Base-by-base conservation (phyloP, 169 alveolate genomes). In the Plasmodium coatneyi region DNA sequence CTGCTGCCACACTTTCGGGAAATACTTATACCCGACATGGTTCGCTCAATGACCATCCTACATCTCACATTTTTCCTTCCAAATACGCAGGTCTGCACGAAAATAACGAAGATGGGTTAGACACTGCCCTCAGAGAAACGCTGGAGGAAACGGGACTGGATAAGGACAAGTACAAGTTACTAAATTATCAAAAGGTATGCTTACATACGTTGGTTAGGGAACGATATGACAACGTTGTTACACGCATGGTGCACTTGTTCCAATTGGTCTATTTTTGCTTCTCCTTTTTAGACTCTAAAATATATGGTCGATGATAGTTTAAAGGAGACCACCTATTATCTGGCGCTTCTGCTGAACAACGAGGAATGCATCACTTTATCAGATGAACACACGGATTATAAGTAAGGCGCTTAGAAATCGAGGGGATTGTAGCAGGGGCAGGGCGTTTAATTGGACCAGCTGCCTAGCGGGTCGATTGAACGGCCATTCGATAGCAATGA, bases 71-170 rank as follows among this genome's bases (percentile, higher is more conserved):
- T 10, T 28, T 39, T 70, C 49, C 76, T 83, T n/a, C 16, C 25
- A 14, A 49, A 52, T 82, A 54, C 91, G 84, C 94, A 74, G 92
- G 97, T 0, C 70, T 96, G 81, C 96, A 95, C 80, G 96, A 96
- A 74, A 92, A 95, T 10, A 96, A 96, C 81, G 93, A 87, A 34
- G 71, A 76, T 72, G 83, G 94, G 5, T 14, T 87, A 70, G 95
- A 91, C 25, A 96, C 97, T 3, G 97, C 97, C 41, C 52, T 84
- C 60, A 46, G 97, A 46, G 97, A 96, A 82, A 96, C 97, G 19
- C 56, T 81, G 79, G 97, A 96, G 56, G 97, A 96, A 82, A 86
- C 96, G 14, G 97, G 97, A 1, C 19, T 96, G 22, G 46, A 70
- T 76, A 74, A 80, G 81, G 95, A 92, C 22, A 71, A 82, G 28